phyloP scores from a whole-genome alignment of 1,139 yeast genomes.

The Protomyces macrosporus region DNA sequence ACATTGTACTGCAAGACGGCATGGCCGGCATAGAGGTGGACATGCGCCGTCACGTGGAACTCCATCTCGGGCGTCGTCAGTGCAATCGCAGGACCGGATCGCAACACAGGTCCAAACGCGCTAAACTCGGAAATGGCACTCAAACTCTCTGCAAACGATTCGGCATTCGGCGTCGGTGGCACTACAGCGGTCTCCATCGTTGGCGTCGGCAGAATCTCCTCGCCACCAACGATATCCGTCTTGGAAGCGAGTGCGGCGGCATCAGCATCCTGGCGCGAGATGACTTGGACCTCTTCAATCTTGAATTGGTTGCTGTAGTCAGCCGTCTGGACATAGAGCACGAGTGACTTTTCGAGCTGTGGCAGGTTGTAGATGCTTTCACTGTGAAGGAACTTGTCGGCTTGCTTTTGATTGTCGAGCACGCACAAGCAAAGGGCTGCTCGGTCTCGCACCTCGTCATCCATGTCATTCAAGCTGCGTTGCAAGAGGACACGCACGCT shows the following conservation, averaged over 20 bases:
- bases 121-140: slow-evolving; percentile 63
- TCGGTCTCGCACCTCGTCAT: slow-evolving; percentile 97
- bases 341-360: slow-evolving; percentile 69
- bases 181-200: slow-evolving; percentile 30
- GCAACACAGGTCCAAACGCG: slow-evolving; percentile 67
- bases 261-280: slow-evolving; percentile 59
- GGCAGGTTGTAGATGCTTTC: slow-evolving; percentile 66
- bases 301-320: slow-evolving; percentile 68
- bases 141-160: slow-evolving; percentile 63
- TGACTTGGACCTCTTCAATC: slow-evolving; percentile 56
- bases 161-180: slow-evolving; percentile 43
- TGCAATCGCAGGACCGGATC: slow-evolving; percentile 57
- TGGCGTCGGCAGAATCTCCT: slow-evolving; percentile 24
- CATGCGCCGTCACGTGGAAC: slow-evolving; percentile 77
- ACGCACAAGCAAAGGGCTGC: slow-evolving; percentile 80
- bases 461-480: slow-evolving; percentile 81
- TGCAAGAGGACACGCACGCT: slow-evolving; percentile 70
- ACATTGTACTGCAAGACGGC: slow-evolving; percentile 74
- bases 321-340: slow-evolving; percentile 60
- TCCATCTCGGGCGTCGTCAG: slow-evolving; percentile 92
- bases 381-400: slow-evolving; percentile 48
- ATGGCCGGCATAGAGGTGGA: slow-evolving; percentile 72
- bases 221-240: slow-evolving; percentile 39
- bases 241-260: slow-evolving; percentile 56
- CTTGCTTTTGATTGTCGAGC: slow-evolving; percentile 50